Base-by-base conservation (phyloP, 768 basidiomycete species). In the Tricholoma saponaceum region DNA sequence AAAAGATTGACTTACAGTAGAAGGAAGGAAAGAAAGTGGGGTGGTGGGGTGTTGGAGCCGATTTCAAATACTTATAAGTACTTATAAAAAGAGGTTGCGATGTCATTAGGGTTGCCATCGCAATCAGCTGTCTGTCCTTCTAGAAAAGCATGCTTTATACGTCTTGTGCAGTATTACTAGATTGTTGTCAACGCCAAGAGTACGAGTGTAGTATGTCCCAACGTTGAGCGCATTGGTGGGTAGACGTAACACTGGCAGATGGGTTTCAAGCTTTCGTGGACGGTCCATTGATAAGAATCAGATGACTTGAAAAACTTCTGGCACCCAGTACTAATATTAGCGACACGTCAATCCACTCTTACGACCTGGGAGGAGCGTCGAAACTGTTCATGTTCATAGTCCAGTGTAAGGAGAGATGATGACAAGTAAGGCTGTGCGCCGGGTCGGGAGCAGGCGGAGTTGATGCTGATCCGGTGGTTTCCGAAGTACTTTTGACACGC, bases 401-500 rank as follows among this genome's bases (percentile, higher is more conserved):
- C 10, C 30, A 30, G 30, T 30, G 8, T 1, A 4, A 30, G 30
- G 30, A 30, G n/a, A 30, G 30, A 20, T 20, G 41, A 43, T 9
- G 18, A 10, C 18, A 43, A 18, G 18, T 14, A 14, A 6, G 46
- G 46, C 46, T 43, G 18, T 43, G 41, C 7, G 28, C n/a, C 5
- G 46, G 26, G 26, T 50, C 47, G 47, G 47, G 47, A 30, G 16
- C 26, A 30, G 64, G 75, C 78, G 77, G 79, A 79, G 76, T 74
- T 72, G 56, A 53, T 69, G 70, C 28, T 68, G 72, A 74, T 75
- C 78, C 79, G 78, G 78, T 75, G 74, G 66, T 74, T 71, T 70
- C 79, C 78, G 76, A 76, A 73, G 64, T 65, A 69, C 71, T 76
- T 77, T 77, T 75, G 71, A 74, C 67, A 62, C 56, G 70, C 68